Base-by-base conservation (phyloP, 805 yeast genomes). In the Kodamaea fukazawae region DNA sequence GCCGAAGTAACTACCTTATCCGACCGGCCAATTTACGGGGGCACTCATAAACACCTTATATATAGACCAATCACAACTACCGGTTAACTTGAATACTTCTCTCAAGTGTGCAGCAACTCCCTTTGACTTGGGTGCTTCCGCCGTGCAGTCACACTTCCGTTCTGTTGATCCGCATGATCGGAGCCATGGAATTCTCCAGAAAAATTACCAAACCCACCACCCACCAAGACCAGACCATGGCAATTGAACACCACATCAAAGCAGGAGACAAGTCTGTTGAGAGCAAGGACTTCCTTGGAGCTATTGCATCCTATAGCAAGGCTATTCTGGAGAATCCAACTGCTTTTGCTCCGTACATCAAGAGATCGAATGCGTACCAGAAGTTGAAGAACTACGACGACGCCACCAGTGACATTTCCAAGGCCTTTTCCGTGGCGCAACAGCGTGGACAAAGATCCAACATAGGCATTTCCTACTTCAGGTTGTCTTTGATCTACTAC, bases 291-390 rank as follows among this genome's bases (percentile, higher is more conserved):
- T 71, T 65, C 22, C 57, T 58, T 8, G 55, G 61, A 5, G 86
- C 86, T 1, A 54, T 77, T 16, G 49, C 58, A 7, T 32, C 55
- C 6, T 68, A 69, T 34, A 60, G 70, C 4, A 44, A 51, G 0
- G 73, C 78, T 0, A 48, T 80, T 13, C 51, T 51, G 9, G 70
- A 70, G 32, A 58, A 69, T 34, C 71, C 78, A 0, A 56, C 55
- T 2, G 73, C 81, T 12, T 67, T 75, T 34, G 61, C 57, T 30
- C 76, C 83, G 0, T 61, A 67, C 13, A 42, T 75, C 2, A 70
- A 79, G 45, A 57, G 80, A 42, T 65, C 83, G 9, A 73, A 70
- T 12, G 69, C 75, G 4, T 61, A 73, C 46, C 73, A 73, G 44
- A 73, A 77, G 48, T 49, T 70, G 33, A 60, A 67, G 41, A 65